Evolutionary conservation across 768 basidiomycete species (phyloP), one percentile per base, ranked within the genome.

Genomic region (Clavaria fumosa): DNA sequence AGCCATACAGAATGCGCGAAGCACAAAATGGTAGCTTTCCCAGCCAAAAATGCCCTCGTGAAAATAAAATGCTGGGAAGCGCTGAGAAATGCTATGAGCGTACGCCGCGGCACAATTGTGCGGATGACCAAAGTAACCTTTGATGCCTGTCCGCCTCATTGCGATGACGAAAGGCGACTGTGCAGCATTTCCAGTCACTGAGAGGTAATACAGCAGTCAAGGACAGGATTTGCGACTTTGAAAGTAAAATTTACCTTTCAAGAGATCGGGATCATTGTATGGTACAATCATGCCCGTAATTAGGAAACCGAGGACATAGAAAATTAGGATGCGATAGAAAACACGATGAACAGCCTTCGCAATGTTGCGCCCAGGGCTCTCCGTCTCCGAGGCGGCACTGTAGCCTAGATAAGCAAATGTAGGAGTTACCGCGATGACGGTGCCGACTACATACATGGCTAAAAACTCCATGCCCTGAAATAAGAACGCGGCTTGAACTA

Each of bases 111-210:
- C 50, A 54, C 23, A 53, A 45, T 23, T 48, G 34, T 15, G 31
- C 23, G 22, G 2, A 5, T 19, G 28, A 28, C 26, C 26, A 14
- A 18, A 19, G 47, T 4, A 28, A 68, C 68, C 72, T 59, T 70
- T 74, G 51, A 85, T 70, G 7, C 83, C 79, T 1, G 80, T 77
- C 27, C 68, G 64, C 31, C 58, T 66, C 45, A 89, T 75, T 14
- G 83, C 85, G 44, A 89, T 78, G 38, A 89, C 85, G 56, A 83
- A 91, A 2, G 86, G 86, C 3, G 82, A 85, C 37, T 75, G 53
- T 1, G 77, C 72, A n/a, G 83, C 84, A 31, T 69, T 81, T 35
- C 72, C 71, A 19, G 62, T 50, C 2, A 41, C 67, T 56, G 45
- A 23, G 22, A 38, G 32, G 30, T 19, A 14, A 11, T 23, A 19